phyloP scores from a whole-genome alignment of 164 flowering plant species.

The Sextonia rubra region DNA sequence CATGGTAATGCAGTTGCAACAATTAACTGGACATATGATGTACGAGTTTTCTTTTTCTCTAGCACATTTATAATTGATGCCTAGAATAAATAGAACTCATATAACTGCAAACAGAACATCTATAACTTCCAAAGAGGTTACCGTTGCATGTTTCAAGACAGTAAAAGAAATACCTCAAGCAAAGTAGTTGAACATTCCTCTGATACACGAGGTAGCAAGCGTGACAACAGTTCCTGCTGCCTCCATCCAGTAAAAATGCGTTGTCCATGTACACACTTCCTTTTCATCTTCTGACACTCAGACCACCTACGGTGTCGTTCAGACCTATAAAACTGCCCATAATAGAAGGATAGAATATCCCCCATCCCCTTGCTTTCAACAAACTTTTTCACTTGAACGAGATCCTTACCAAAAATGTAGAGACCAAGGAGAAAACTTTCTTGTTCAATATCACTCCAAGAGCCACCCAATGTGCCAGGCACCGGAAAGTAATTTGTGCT shows the following conservation, averaged over 20 bases:
- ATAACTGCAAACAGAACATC: no score
- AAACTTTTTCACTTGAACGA: slow-evolving; percentile 55
- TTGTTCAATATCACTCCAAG: slow-evolving; percentile 66
- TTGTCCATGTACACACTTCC: slow-evolving; percentile 50
- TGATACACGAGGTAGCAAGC: slow-evolving; percentile 45
- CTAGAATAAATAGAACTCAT: no score
- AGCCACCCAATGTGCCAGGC: slow-evolving; percentile 38
- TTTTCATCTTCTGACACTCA: slow-evolving; percentile 51
- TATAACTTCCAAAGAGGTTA: no score
- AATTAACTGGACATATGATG: no score
- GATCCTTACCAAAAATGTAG: slow-evolving; percentile 85
- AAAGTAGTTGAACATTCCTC: slow-evolving; percentile 39
- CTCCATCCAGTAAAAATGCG: slow-evolving; percentile 71
- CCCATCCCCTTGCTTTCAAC: slow-evolving; percentile 60
- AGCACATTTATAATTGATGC: no score
- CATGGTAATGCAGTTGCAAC: no score
- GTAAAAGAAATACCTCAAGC: slow-evolving; percentile 49
- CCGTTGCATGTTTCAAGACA: not conserved
- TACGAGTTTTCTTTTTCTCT: no score
- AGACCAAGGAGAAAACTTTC: slow-evolving; percentile 71
- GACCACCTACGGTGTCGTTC: slow-evolving; percentile 57
- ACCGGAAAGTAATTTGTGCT: slow-evolving; percentile 20
- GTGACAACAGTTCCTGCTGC: slow-evolving; percentile 73
- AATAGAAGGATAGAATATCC: slow-evolving; percentile 59
- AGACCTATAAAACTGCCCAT: slow-evolving; percentile 74